These are phyloP conservation scores for Pyracantha coccinea DNA, from an alignment of 331 rosid species.

Conservation along the genomic window DNA sequence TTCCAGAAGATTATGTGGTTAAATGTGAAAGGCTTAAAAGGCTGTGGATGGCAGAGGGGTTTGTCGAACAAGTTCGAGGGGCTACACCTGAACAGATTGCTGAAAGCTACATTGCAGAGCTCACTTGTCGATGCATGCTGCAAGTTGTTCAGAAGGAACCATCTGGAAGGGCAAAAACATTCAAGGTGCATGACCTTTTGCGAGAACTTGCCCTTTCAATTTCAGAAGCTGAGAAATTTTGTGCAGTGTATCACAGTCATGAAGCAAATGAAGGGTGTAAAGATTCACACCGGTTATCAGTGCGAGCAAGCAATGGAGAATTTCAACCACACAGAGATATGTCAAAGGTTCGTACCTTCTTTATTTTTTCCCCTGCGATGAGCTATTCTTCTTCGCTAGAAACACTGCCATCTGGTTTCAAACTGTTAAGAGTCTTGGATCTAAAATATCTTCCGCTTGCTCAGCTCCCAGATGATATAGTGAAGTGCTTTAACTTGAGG, in stretches of 20 bases:
- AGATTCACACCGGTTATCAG: not conserved
- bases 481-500: not conserved
- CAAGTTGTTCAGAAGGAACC: slow-evolving; percentile 4
- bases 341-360: slow-evolving; percentile 3
- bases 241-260: not conserved
- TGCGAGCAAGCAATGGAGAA: not conserved
- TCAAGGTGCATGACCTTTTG: slow-evolving; percentile 12
- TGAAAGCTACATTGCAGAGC: slow-evolving; percentile 2
- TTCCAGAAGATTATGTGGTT: slow-evolving; percentile 8
- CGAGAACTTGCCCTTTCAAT: slow-evolving; percentile 13
- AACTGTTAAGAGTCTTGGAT: not conserved
- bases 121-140: slow-evolving; percentile 14
- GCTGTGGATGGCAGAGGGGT: slow-evolving; percentile 12
- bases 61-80: slow-evolving; percentile 3
- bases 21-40: not conserved
- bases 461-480: not conserved
- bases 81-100: not conserved
- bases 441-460: not conserved
- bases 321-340: not conserved
- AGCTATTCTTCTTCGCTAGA: not conserved
- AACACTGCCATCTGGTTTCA: not conserved
- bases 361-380: not conserved
- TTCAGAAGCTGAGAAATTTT: slow-evolving; percentile 7
- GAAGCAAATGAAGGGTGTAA: not conserved
- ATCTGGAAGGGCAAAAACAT: not conserved